Evolutionary conservation across 345 rosid genomes (phyloP).

Genomic region (Nephelium lappaceum): DNA sequence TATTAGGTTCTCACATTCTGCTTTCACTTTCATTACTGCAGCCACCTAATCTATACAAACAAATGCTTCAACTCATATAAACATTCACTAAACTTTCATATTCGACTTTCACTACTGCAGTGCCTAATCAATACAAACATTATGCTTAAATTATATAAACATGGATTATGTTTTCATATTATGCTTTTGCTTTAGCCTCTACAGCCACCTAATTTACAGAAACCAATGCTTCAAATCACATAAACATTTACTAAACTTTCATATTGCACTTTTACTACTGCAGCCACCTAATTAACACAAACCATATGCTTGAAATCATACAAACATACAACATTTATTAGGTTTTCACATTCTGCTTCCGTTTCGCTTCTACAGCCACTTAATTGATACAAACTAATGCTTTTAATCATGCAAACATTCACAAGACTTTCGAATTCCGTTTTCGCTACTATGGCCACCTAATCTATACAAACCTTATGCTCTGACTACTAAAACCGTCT

Average conservation of each 20-base stretch:
- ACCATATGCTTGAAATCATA: not conserved
- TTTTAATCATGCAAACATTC: too few relatives aligned
- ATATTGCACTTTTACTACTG: not conserved
- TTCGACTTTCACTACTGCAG: not conserved
- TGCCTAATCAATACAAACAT: not conserved
- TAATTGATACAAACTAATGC: too few relatives aligned
- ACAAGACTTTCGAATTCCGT: too few relatives aligned
- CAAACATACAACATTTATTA: not conserved
- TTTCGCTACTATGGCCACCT: too few relatives aligned
- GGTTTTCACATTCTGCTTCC: not conserved
- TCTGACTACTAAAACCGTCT: not conserved
- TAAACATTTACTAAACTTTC: not conserved
- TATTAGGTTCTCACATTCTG: too few relatives aligned
- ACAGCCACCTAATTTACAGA: too few relatives aligned
- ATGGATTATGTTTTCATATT: not conserved
- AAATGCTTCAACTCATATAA: not conserved
- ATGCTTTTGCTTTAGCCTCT: not conserved
- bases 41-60: not conserved
- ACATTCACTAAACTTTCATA: too few relatives aligned
- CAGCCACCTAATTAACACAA: not conserved
- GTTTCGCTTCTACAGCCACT: too few relatives aligned
- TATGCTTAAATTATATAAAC: not conserved
- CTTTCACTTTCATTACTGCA: not conserved
- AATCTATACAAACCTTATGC: too few relatives aligned
- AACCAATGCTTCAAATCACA: not conserved